Evolutionary conservation across 352 stramenopile species (phyloP).

Genomic region (Thalassiosira mediterranea): DNA sequence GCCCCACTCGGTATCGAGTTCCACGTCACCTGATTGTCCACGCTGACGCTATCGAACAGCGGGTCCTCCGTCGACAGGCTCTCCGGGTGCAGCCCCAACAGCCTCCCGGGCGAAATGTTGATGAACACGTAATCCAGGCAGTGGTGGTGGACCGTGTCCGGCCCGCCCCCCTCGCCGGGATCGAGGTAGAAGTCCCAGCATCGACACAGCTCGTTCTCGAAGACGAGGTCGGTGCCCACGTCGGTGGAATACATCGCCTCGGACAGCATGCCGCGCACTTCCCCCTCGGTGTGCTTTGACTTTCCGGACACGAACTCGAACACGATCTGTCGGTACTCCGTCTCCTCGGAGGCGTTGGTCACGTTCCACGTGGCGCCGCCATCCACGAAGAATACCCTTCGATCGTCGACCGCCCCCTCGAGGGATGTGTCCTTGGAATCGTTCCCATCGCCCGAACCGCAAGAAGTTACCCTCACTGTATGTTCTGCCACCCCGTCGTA

Average conservation of each 20-base stretch:
- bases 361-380: conserved; percentile 14
- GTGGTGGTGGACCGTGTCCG: conserved; percentile 40
- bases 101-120: conserved; percentile 20
- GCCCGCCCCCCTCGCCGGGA: conserved; percentile 21
- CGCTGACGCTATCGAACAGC: conserved; percentile 40
- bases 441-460: neutral
- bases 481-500: conserved; percentile 14
- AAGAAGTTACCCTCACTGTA: conserved; percentile 1
- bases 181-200: conserved; percentile 51
- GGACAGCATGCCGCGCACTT: conserved; percentile 22
- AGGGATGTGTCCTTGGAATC: too few species aligned
- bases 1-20: conserved; percentile 29
- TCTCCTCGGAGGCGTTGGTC: conserved; percentile 12
- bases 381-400: conserved; percentile 29
- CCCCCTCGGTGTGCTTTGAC: conserved; percentile 18
- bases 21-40: conserved; percentile 46
- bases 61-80: conserved; percentile 4
- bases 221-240: conserved; percentile 34
- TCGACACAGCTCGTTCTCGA: conserved; percentile 38
- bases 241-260: conserved; percentile 33
- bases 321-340: conserved; percentile 31
- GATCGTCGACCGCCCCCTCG: too few species aligned
- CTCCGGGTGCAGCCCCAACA: conserved; percentile 29
- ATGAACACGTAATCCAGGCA: conserved; percentile 47
- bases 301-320: conserved; percentile 35